These are phyloP conservation scores for Crotalaria pallida DNA, from an alignment of 306 rosid species.

Conservation along the genomic window DNA sequence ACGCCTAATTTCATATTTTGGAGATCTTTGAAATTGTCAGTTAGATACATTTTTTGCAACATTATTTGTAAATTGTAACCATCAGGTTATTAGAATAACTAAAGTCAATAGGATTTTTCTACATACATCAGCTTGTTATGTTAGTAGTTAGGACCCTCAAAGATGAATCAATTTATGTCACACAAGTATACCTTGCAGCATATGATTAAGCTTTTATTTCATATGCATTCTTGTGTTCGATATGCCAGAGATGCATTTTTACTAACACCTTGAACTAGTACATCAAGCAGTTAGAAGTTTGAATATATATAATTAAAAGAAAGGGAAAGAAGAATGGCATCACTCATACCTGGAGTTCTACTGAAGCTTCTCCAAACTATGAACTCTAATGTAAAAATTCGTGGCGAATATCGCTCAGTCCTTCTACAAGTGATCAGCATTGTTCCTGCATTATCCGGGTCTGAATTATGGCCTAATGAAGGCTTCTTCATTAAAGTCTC, in stretches of 20 bases:
- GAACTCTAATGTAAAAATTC: constrained; percentile 63
- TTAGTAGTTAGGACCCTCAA: neutral
- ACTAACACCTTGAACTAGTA: neutral
- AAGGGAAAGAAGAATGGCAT: constrained; percentile 55
- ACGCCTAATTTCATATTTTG: neutral
- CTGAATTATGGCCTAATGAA: constrained; percentile 80
- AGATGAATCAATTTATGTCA: neutral
- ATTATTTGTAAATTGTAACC: neutral
- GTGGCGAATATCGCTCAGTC: constrained; percentile 79
- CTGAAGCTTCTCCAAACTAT: constrained; percentile 77
- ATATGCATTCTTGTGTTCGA: neutral
- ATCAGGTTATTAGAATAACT: neutral
- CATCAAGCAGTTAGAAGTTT: constrained; percentile 1
- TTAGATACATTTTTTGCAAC: neutral
- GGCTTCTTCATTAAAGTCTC: constrained; percentile 90
- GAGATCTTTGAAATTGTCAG: neutral
- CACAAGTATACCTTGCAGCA: neutral
- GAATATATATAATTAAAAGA: constrained; percentile 4
- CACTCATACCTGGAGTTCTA: constrained; percentile 78
- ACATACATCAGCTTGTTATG: neutral
- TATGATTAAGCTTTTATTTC: neutral
- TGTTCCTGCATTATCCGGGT: constrained; percentile 77
- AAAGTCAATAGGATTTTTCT: neutral
- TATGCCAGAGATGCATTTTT: neutral
- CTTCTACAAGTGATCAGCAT: constrained; percentile 87